Base-by-base conservation (phyloP, 1,284 basidiomycete genomes). In the Ustilago lituana region DNA sequence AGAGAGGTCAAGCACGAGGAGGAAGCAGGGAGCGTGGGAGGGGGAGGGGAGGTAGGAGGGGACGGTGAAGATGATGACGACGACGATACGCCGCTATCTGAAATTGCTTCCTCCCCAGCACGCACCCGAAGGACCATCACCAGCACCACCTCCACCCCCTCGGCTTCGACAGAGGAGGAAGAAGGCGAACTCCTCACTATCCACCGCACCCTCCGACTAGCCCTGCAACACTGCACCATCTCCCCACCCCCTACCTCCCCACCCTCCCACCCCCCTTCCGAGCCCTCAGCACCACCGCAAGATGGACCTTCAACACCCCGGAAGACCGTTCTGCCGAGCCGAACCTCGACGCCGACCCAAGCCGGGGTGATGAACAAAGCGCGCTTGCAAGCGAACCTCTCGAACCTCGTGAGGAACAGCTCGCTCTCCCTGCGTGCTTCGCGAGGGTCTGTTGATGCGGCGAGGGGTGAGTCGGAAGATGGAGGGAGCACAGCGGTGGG, bases 11-110 rank as follows among this genome's bases (percentile, higher is more conserved):
- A 8, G 15, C 33, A 19, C 5, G 33, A 36, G 15, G 33, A 36
- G 2, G 6, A 22, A 20, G 37, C n/a, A 20, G 19, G 7, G 19
- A 17, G 37, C 12, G 9, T 17, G 6, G 37, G 20, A 23, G n/a
- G n/a, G n/a, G n/a, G n/a, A n/a, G n/a, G n/a, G 27, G 19, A 15
- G 11, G 17, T 6, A 15, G 24, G 29, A 15, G 20, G 17, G 11
- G 22, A 8, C 17, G n/a, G 31, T 5, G 37, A 38, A 0, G 51
- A 56, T 3, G 54, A 56, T 11, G 63, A 68, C 4, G 65, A 68
- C 15, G 65, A 68, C 24, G 59, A 68, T 46, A 68, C 49, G 19
- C 65, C 65, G 12, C 31, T 68, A 1, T 62, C 58, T 8, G 54
- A 62, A 23, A 49, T 68, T 12, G 56, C 57, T 17, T 44, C 63